Percentiles rank a stretch among this genome's conserved stretches.
Conservation (phyloP, 495 filamentous ascomycete genomes). For the Podospora tetraspora region DNA sequence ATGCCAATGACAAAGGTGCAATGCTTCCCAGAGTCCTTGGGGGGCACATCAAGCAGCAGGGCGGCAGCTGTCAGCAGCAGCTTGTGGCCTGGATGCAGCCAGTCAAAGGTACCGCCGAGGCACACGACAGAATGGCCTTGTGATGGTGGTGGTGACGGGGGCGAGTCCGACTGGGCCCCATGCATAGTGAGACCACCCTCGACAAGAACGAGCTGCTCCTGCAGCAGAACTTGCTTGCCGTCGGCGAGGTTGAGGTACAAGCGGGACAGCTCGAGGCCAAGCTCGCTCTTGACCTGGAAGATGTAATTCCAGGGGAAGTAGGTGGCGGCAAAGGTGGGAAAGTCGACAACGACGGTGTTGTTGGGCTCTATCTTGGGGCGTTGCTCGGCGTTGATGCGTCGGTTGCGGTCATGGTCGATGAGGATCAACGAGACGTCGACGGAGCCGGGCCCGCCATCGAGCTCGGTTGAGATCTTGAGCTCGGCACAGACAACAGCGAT, state of each 20-base stretch:
- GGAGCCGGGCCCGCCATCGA: constrained; percentile 53
- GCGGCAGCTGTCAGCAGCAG: constrained; percentile 81
- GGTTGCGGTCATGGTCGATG: constrained; percentile 53
- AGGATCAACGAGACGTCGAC: constrained; percentile 75
- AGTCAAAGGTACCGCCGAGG: constrained; percentile 95
- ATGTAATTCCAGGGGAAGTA: constrained; percentile 64
- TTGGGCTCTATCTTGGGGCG: constrained; percentile 31
- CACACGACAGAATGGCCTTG: constrained; percentile 47
- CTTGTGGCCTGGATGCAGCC: constrained; percentile 95
- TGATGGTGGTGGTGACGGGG: constrained; percentile 20
- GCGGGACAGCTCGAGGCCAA: constrained; percentile 45
- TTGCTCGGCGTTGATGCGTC: constrained; percentile 24
- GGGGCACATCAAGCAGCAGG: constrained; percentile 56
- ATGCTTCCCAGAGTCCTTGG: constrained; percentile 26
- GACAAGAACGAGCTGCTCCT: constrained; percentile 40
- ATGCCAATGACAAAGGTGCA: constrained; percentile 73
- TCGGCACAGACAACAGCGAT: constrained; percentile 61
- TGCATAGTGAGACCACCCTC: constrained; percentile 45
- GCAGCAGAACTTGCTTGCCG: constrained; percentile 38
- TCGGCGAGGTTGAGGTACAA: constrained; percentile 42
- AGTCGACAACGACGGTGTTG: constrained; percentile 55
- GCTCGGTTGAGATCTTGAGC: constrained; percentile 56
- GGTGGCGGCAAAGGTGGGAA: constrained; percentile 60
- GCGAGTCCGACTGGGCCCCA: constrained; percentile 13
- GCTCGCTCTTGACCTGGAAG: constrained; percentile 58